Evolutionary conservation across 2,329 filamentous ascomycete species (phyloP).

Genomic region (Knufia fluminis): DNA sequence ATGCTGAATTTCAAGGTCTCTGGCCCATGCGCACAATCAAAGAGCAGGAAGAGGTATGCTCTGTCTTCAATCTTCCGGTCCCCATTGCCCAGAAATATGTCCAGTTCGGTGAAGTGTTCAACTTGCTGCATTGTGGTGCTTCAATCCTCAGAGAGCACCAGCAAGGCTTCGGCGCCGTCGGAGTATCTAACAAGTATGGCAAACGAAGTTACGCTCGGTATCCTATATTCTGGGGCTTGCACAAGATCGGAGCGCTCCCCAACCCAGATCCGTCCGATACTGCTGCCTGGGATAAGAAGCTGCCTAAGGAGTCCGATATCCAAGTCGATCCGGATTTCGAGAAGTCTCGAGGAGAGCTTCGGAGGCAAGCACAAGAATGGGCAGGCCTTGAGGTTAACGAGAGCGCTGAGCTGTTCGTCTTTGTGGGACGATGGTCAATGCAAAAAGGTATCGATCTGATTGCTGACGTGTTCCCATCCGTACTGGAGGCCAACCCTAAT

Average conservation of each 20-base stretch:
- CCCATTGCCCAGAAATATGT: conserved; percentile 52
- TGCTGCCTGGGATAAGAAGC: conserved; percentile 49
- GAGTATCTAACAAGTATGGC: conserved; percentile 60
- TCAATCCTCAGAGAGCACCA: conserved; percentile 59
- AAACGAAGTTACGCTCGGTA: conserved; percentile 58
- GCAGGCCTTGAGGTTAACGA: conserved; percentile 53
- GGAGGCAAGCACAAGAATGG: conserved; percentile 58
- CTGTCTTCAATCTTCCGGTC: conserved; percentile 53
- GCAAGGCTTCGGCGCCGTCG: conserved; percentile 58
- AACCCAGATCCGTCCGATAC: conserved; percentile 59
- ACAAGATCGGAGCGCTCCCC: conserved; percentile 53
- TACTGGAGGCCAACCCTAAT: conserved; percentile 51
- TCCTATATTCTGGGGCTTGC: conserved; percentile 60
- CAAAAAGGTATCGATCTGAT: conserved; percentile 62
- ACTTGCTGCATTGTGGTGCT: conserved; percentile 57
- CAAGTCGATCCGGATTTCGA: conserved; percentile 48
- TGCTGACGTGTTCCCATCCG: conserved; percentile 55
- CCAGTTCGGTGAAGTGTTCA: conserved; percentile 61
- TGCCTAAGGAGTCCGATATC: conserved; percentile 41
- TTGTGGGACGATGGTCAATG: conserved; percentile 60
- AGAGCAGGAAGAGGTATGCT: conserved; percentile 55
- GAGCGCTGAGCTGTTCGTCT: conserved; percentile 56
- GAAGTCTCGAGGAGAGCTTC: conserved; percentile 43
- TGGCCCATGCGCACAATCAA: conserved; percentile 57
- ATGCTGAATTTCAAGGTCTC: conserved; percentile 60